These are phyloP conservation scores for Hordeum marinum DNA, from an alignment of 176 grass and related monocot genomes.

Conservation along the genomic window DNA sequence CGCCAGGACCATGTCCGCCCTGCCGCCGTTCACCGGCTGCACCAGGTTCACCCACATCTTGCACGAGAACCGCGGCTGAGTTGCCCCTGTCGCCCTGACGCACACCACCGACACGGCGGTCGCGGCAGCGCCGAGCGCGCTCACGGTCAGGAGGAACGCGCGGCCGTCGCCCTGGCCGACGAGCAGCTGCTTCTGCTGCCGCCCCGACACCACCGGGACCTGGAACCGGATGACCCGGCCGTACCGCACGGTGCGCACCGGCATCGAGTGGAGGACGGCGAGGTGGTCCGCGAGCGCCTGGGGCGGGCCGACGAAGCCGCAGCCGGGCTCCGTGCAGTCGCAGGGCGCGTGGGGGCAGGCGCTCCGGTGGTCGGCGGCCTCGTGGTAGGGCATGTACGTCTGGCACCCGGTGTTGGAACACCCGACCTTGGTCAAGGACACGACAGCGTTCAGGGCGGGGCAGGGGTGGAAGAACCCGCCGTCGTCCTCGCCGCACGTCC, in stretches of 20 bases:
- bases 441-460: background rate
- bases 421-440: background rate
- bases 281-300: background rate
- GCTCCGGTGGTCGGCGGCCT: background rate
- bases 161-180: background rate
- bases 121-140: too few species aligned
- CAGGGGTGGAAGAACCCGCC: background rate
- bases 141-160: constrained; percentile 22
- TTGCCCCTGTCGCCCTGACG: background rate
- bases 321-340: constrained; percentile 23
- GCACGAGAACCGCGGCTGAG: constrained; percentile 14
- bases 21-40: background rate
- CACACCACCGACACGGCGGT: constrained; percentile 28
- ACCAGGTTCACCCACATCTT: constrained; percentile 8
- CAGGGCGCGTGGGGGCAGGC: constrained; percentile 21
- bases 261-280: background rate
- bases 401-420: constrained; percentile 27
- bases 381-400: background rate
- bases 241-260: background rate
- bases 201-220: background rate
- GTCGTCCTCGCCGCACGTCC: background rate
- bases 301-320: constrained; percentile 15
- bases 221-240: background rate
- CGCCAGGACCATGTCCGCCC: background rate
- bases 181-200: background rate